phyloP scores from a whole-genome alignment of 768 basidiomycete species.

The Glaciozyma antarctica region DNA sequence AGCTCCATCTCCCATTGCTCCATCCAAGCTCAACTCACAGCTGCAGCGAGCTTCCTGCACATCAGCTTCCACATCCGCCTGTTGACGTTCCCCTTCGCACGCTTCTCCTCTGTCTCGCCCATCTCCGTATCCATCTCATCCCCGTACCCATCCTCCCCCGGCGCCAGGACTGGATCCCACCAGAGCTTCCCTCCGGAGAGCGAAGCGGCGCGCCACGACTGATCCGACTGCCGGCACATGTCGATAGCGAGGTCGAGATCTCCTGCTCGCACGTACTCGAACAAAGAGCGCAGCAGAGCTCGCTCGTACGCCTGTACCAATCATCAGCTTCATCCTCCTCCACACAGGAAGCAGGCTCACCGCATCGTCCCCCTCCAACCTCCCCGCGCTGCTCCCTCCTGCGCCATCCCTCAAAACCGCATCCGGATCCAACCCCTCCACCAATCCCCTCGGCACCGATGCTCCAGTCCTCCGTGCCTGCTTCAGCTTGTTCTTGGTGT shows the following conservation, averaged over 20 bases:
- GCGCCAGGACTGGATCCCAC: constrained; percentile 57
- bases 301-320: constrained; percentile 63
- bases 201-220: constrained; percentile 85
- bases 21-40: constrained; percentile 46
- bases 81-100: constrained; percentile 60
- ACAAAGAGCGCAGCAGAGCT: constrained; percentile 63
- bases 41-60: constrained; percentile 68
- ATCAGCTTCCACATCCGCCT: constrained; percentile 78
- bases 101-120: constrained; percentile 37
- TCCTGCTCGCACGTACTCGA: constrained; percentile 75
- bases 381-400: constrained; percentile 14
- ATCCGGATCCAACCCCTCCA: constrained; percentile 72
- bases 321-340: neutral
- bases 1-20: neutral
- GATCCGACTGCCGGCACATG: constrained; percentile 67
- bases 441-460: constrained; percentile 43
- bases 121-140: constrained; percentile 50
- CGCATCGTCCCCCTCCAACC: constrained; percentile 65
- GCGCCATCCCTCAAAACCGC: constrained; percentile 55
- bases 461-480: constrained; percentile 53
- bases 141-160: constrained; percentile 34
- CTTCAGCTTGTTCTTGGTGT: constrained; percentile 60
- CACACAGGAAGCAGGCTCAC: constrained; percentile 44
- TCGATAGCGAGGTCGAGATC: constrained; percentile 73
- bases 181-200: constrained; percentile 74